Evolutionary conservation across 1,284 basidiomycete species (phyloP).

Genomic region (Boletellus sp.): DNA sequence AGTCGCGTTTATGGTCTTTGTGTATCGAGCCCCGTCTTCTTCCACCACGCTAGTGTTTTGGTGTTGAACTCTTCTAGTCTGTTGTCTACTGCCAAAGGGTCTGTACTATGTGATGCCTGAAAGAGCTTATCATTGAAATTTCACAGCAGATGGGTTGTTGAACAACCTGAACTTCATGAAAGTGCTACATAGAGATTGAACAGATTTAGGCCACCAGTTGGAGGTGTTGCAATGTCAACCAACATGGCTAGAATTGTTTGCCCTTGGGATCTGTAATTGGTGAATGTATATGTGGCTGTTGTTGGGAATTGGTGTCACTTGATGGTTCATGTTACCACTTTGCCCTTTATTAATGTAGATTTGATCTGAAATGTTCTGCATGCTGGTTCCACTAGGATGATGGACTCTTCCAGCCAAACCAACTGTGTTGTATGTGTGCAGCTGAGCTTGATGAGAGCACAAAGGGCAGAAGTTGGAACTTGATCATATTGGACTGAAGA

Average conservation of each 20-base stretch:
- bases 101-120: too few relatives aligned
- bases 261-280: background rate
- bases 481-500: background rate
- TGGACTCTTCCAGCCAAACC: background rate
- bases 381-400: background rate
- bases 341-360: background rate
- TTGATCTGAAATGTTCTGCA: background rate
- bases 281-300: background rate
- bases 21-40: too few relatives aligned
- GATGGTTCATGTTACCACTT: background rate
- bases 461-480: background rate
- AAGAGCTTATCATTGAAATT: too few relatives aligned
- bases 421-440: background rate
- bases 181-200: background rate
- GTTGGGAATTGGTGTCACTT: background rate
- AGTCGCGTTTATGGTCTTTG: too few relatives aligned
- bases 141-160: too few relatives aligned
- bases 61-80: too few relatives aligned
- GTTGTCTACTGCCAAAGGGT: too few relatives aligned
- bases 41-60: too few relatives aligned
- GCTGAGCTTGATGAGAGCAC: background rate
- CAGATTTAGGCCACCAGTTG: background rate
- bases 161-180: background rate
- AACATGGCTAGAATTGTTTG: background rate
- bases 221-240: background rate